Evolutionary conservation across 192 early-diverging fungal species (phyloP), one percentile per base, ranked within the genome.

Genomic region (Backusella parvicylindrica): DNA sequence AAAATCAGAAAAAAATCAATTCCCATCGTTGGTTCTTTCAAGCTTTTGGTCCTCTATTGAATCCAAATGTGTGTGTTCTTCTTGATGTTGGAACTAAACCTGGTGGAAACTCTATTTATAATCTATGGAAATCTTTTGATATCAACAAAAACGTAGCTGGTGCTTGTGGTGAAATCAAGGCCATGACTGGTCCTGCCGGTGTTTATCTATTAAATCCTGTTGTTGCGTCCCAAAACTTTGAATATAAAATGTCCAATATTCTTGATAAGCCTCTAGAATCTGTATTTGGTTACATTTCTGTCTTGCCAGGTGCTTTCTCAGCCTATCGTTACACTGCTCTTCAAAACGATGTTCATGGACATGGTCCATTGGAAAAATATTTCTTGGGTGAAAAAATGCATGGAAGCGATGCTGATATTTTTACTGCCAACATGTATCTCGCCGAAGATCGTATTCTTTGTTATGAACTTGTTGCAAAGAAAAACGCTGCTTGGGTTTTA

Each of bases 251-350:
- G 84, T 85, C 87, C 2, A 88, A 86, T 75, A 92, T 92, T 70
- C 79, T 94, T n/a, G 92, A 93, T 74, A 94, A 94, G 71, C 90
- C 92, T 32, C 84, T 94, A 53, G 93, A 95, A 76, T 94, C 93
- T 18, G 90, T 96, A 18, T 97, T 96, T 87, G 96, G 96, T 33
- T 96, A 96, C 84, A 98, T 98, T 69, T 94, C 95, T 0, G 97
- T 97, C 66, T 86, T 98, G 6, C 97, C 97, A 8, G 92, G 93
- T 77, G 92, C 92, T 2, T 95, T 95, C 60, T 91, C 90, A 16
- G 93, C 93, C 3, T 95, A 95, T 75, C 89, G 93, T 13, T 95
- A 90, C 69, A 47, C 49, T 18, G 93, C 93, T 28, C 79, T 95
- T n/a, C 88, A 87, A 66, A 87, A 90, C 28, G 87, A 85, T 41